Evolutionary conservation across 2,329 filamentous ascomycete species (phyloP).

Genomic region (Alternaria hordeiaustralica): DNA sequence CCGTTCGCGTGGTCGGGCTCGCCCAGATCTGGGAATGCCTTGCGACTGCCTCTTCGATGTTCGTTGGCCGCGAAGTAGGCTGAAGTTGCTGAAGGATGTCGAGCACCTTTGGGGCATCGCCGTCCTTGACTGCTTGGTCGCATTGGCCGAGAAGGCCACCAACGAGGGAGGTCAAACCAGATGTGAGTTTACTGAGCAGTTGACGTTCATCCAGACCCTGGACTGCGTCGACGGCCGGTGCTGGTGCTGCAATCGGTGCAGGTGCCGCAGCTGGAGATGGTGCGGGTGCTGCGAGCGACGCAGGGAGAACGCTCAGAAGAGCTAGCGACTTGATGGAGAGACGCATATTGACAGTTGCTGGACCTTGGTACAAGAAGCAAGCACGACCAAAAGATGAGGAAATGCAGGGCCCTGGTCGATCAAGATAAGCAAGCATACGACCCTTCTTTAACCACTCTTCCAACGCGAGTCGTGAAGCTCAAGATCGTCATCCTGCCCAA

Average conservation of each 20-base stretch:
- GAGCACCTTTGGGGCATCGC: slow-evolving; percentile 16
- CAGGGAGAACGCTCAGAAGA: slow-evolving; percentile 16
- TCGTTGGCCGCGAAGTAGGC: slow-evolving; percentile 23
- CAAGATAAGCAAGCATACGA: not conserved
- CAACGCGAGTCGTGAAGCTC: slow-evolving; percentile 5
- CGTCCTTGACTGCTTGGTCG: slow-evolving; percentile 21
- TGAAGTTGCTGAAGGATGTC: slow-evolving; percentile 21
- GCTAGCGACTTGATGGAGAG: slow-evolving; percentile 10
- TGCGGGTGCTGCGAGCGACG: slow-evolving; percentile 12
- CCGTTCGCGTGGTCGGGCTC: slow-evolving; percentile 17
- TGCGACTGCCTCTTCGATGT: slow-evolving; percentile 16
- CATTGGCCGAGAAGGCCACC: slow-evolving; percentile 14
- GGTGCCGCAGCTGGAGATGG: not conserved
- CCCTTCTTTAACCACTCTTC: not conserved
- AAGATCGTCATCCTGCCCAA: not conserved
- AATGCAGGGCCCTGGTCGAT: not conserved
- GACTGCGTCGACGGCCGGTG: not conserved
- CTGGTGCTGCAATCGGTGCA: slow-evolving; percentile 2
- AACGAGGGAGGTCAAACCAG: slow-evolving; percentile 10
- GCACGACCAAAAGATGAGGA: not conserved
- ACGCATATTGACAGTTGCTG: slow-evolving; percentile 13
- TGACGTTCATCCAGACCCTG: slow-evolving; percentile 19
- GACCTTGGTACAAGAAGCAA: not conserved
- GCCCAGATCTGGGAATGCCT: slow-evolving; percentile 24
- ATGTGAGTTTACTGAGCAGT: slow-evolving; percentile 4